Base-by-base conservation (phyloP, 352 stramenopile species). In the Globisporangium parvum region DNA sequence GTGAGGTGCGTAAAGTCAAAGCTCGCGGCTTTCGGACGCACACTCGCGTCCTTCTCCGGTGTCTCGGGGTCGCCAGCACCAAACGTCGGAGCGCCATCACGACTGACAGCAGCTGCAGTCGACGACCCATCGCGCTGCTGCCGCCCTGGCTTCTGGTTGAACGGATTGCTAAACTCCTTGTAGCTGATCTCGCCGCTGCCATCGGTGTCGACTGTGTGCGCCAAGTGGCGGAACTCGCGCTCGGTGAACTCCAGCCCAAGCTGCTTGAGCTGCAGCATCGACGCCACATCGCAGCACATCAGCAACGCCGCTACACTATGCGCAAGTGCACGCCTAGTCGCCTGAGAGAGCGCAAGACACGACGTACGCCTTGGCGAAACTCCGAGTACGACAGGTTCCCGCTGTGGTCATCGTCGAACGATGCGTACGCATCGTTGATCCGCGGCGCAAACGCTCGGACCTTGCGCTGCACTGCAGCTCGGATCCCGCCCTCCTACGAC, bases 101-200 rank as follows among this genome's bases (percentile, higher is more conserved):
- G 28, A 39, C 12, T 24, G 20, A 12, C 24, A 20, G 46, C 6
- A 44, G n/a, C 17, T 44, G 11, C 35, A 28, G 20, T n/a, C n/a
- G n/a, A n/a, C n/a, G n/a, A n/a, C n/a, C n/a, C n/a, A 10, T 6
- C n/a, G 18, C 11, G 18, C n/a, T 24, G 14, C n/a, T 51, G 37
- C n/a, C 12, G 3, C 15, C 6, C 35, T 20, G 54, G 17, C 2
- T 50, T 50, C 0, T 51, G 55, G 31, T 35, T 48, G 23, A 85
- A 77, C 48, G 77, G 47, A 15, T 75, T 60, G 45, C 41, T 76
- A 56, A 86, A 86, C 63, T 86, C 73, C 18, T 71, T 71, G 53
- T 81, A 86, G 54, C 73, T 77, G 52, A 84, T 86, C 53, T 81
- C 75, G 15, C 73, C 71, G 24, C 69, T 80, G 6, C 69, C 65